These are phyloP conservation scores for Trichoderma virens DNA, from an alignment of 495 filamentous ascomycete species.

Conservation along the genomic window DNA sequence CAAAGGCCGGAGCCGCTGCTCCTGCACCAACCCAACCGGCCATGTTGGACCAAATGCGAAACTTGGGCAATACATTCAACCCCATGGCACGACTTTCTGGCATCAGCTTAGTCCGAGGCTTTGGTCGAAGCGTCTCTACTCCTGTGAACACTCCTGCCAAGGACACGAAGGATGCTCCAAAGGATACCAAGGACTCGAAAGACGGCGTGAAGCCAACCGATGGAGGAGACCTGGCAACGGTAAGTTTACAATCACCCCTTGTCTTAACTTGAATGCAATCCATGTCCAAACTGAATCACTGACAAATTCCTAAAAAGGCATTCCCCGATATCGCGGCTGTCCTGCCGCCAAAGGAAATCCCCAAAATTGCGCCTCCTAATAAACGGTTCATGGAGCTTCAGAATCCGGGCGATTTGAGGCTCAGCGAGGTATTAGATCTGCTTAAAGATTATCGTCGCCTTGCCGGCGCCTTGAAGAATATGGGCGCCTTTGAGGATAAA, in stretches of 20 bases:
- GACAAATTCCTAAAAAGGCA: conserved; percentile 26
- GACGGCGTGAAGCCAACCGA: conserved; percentile 25
- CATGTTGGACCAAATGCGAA: conserved; percentile 71
- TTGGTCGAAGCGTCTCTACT: conserved; percentile 50
- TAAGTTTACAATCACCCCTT: conserved; percentile 20
- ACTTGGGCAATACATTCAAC: conserved; percentile 73
- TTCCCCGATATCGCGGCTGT: conserved; percentile 51
- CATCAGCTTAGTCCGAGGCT: conserved; percentile 63
- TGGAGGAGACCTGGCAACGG: conserved; percentile 43
- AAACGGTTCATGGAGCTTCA: conserved; percentile 74
- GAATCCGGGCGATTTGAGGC: conserved; percentile 66
- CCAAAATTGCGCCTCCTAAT: conserved; percentile 62
- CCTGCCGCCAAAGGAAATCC: conserved; percentile 40
- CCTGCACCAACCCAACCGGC: conserved; percentile 37
- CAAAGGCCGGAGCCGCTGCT: conserved; percentile 18
- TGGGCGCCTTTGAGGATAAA: conserved; percentile 40
- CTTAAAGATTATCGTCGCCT: conserved; percentile 83
- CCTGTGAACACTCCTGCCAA: conserved; percentile 11
- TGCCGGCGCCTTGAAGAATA: conserved; percentile 56
- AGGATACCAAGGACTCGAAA: not conserved
- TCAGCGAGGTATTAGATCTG: conserved; percentile 76
- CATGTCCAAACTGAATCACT: too few species aligned
- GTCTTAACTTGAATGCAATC: too few species aligned
- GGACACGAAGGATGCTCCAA: not conserved
- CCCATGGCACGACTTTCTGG: conserved; percentile 68